Base-by-base conservation (phyloP, 2,329 filamentous ascomycete species). In the Aureobasidium sp. region DNA sequence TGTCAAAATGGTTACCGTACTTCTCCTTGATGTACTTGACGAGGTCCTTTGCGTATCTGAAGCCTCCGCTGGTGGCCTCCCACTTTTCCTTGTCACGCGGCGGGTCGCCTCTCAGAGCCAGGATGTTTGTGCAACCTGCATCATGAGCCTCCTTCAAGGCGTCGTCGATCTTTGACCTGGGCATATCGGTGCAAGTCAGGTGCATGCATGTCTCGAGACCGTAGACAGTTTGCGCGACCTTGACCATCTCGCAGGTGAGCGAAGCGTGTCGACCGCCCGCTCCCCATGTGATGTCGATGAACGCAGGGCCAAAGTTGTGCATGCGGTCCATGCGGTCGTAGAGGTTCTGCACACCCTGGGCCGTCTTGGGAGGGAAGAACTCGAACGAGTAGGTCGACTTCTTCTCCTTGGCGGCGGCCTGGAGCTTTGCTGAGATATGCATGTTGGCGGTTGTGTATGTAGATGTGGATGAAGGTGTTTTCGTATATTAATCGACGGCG, bases 281-380 rank as follows among this genome's bases (percentile, higher is more conserved):
- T 66, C 95, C 95, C 94, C 94, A 99, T 65, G 94, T 99, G 71
- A 99, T 89, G 76, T 99, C 94, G 74, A 99, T 91, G 80, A 99
- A 99, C 71, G 92, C 88, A 66, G 93, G 94, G 1, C 91, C 94
- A 66, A 95, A 85, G 71, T 88, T 85, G 77, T 96, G 91, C 94
- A 99, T 99, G 77, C 92, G 91, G 78, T 99, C 94, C 90, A 99
- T 97, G 69, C 94, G 90, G 70, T 99, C 94, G 82, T 99, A 99
- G 63, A 99, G 87, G 76, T 99, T 99, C 79, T 99, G 94, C 14
- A 99, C 93, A 82, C 94, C 94, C 78, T 94, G 90, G 12, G 90
- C 89, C 8, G 94, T 99, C 80, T 99, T 99, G 42, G 94, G 94
- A 57, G 94, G 94, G 78, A 99, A 99, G 82, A 96, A 99, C 77